A percentile compares a stretch with the other conserved stretches of the same genome.
Conservation (phyloP, 2,329 filamentous ascomycete species). For the Balansia obtecta region DNA sequence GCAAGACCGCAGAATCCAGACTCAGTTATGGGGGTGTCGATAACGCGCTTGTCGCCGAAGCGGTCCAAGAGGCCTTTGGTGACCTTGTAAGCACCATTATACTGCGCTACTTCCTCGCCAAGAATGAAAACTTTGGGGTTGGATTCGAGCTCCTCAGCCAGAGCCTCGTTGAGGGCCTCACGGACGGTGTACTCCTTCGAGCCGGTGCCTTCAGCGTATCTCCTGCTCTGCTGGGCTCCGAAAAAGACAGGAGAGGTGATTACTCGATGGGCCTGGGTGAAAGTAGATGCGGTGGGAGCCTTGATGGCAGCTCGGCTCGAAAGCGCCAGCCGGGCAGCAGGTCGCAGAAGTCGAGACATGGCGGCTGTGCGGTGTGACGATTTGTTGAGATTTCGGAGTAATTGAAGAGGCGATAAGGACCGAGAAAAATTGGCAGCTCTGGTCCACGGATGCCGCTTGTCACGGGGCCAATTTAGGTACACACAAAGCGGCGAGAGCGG, state of each 20-base stretch:
- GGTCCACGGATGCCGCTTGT: conserved; percentile 9
- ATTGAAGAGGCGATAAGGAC: conserved; percentile 1
- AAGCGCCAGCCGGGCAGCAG: conserved; percentile 35
- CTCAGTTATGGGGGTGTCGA: conserved; percentile 97
- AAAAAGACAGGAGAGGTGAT: conserved; percentile 24
- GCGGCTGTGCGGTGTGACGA: conserved; percentile 10
- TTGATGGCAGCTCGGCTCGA: conserved; percentile 26
- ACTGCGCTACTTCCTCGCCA: conserved; percentile 97
- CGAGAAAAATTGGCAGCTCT: conserved; percentile 5
- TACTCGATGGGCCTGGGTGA: conserved; percentile 22
- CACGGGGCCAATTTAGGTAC: background rate
- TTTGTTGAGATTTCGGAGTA: conserved; percentile 6
- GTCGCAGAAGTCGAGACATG: conserved; percentile 41
- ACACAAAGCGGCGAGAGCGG: background rate
- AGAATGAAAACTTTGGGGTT: conserved; percentile 94
- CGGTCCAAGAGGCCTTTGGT: conserved; percentile 95
- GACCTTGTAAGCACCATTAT: conserved; percentile 99
- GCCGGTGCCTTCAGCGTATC: conserved; percentile 45
- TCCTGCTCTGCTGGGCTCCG: conserved; percentile 34
- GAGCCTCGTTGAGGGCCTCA: conserved; percentile 94
- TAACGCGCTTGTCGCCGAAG: conserved; percentile 94
- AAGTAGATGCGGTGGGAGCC: conserved; percentile 21
- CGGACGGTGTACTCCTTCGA: conserved; percentile 91
- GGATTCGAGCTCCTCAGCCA: conserved; percentile 89
- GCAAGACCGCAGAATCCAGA: conserved; percentile 90